These are phyloP conservation scores for Phenoliferia sp. DNA, from an alignment of 1,284 basidiomycete genomes.

Conservation along the genomic window DNA sequence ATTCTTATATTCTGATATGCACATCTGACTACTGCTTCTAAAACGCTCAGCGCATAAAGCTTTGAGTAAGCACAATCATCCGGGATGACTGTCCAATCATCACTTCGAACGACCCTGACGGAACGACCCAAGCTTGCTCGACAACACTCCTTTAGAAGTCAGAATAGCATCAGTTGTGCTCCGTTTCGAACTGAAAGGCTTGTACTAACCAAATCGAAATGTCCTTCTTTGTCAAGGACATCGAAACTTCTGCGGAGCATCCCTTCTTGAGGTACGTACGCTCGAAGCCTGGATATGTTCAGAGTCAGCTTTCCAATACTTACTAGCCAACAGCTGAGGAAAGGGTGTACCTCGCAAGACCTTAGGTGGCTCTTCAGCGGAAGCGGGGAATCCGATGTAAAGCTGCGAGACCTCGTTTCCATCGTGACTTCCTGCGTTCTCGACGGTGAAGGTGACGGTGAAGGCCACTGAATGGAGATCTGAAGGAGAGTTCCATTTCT, in stretches of 20 bases:
- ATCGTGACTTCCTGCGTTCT: constrained; percentile 44
- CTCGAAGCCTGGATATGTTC: constrained; percentile 45
- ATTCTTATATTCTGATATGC: no score
- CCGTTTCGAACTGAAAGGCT: no score
- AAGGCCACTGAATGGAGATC: constrained; percentile 37
- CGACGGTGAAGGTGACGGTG: constrained; percentile 43
- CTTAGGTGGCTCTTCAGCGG: constrained; percentile 41
- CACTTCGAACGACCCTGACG: constrained; percentile 41
- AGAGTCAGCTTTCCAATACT: no score
- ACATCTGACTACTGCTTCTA: no score
- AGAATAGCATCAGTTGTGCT: neutral
- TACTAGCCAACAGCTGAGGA: neutral
- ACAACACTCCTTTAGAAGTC: constrained; percentile 39
- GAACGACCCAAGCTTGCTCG: constrained; percentile 43
- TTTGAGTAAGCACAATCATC: neutral
- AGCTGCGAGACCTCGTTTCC: constrained; percentile 48
- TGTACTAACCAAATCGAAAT: constrained; percentile 42
- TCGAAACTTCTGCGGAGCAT: constrained; percentile 37
- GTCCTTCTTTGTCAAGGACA: constrained; percentile 46
- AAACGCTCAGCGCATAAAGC: no score
- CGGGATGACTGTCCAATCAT: constrained; percentile 36
- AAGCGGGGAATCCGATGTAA: constrained; percentile 38
- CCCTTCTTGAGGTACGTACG: constrained; percentile 39
- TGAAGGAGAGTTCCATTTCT: neutral
- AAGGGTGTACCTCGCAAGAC: constrained; percentile 11